Evolutionary conservation across 495 filamentous ascomycete genomes (phyloP), one percentile per base, ranked within the genome.

Genomic region (Cryomyces antarcticus): DNA sequence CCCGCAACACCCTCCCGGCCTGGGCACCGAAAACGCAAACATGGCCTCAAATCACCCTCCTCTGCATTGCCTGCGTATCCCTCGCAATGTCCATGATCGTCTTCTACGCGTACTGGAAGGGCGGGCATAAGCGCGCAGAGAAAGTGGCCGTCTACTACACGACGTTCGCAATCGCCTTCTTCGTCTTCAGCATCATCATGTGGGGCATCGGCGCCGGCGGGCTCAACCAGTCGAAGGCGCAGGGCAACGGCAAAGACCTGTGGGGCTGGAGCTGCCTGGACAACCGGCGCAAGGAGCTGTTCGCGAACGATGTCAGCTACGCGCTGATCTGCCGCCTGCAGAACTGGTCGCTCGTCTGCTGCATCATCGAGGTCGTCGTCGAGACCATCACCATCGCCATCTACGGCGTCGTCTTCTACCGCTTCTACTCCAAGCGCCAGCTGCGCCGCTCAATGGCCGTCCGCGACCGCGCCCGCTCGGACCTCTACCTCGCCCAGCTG

Each of bases 181-280:
- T 96, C 69, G 77, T 83, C 46, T 86, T 95, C 60, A 89, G 78
- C 53, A 80, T 93, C 48, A 63, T 93, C 52, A 84, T 97, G 70
- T 97, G 89, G 89, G 77, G 78, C 31, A 68, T 85, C 30, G 85
- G 78, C 13, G 88, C 86, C 6, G 87, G 77, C 41, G 66, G 95
- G 46, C 73, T 94, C 48, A 78, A 94, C 55, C 70, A 75, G 52
- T 73, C 72, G 31, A 80, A 80, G 53, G 64, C 70, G 48, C 77
- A 73, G 54, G 78, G 76, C 50, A 62, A 73, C 34, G 78, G 75
- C 44, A 69, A 94, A 52, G 89, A 96, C 57, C 68, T 99, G 53
- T 99, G 89, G 89, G 88, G 86, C 28, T 99, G 89, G 89, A 70
- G 82, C 4, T 99, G 89, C 55, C 80, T 83, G 28, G 70, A 93